Base-by-base conservation (phyloP, 305 asterid species). In the Fraxinus greggii region DNA sequence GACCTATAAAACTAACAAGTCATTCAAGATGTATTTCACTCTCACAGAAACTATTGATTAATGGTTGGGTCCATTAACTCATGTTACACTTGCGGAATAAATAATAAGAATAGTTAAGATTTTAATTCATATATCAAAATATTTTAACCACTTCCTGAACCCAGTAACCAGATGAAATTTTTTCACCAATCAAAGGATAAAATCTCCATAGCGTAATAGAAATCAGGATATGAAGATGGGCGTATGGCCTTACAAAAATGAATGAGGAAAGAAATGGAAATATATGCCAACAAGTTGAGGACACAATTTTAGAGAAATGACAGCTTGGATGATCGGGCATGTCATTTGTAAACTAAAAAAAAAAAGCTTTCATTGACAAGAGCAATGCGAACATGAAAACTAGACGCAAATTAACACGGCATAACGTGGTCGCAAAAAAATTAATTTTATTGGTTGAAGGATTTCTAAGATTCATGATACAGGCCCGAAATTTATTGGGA, bases 1-100 rank as follows among this genome's bases (percentile, higher is more conserved):
- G 33, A 35, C 69, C 69, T 21, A 63, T 45, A 21, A n/a, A 24
- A 80, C 78, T 29, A 7, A 38, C 15, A 36, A 51, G 51, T 42
- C 54, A 45, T 61, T 48, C 69, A 29, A 3, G 63, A 70, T 13
- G 63, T 54, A 23, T 2, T 40, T 32, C 61, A 4, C 77, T 29
- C n/a, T 59, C 33, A 76, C 56, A 70, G 40, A n/a, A 70, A 78
- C 78, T 78, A 36, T 70, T 69, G 31, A 21, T 19, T 69, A 28
- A 42, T 78, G 75, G 21, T 81, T 28, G 67, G 29, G 69, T 78
- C 45, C 85, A 36, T 36, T 2, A 35, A 28, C 29, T 21, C 12
- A 59, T 59, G 69, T 7, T 59, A 59, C 29, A 23, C 69, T 21
- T 21, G 69, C 15, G 63, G 63, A 51, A 51, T 23, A 19, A 59